Evolutionary conservation across 2,329 filamentous ascomycete genomes (phyloP), one percentile per base, ranked within the genome.

Genomic region (Monosporascus sp.): DNA sequence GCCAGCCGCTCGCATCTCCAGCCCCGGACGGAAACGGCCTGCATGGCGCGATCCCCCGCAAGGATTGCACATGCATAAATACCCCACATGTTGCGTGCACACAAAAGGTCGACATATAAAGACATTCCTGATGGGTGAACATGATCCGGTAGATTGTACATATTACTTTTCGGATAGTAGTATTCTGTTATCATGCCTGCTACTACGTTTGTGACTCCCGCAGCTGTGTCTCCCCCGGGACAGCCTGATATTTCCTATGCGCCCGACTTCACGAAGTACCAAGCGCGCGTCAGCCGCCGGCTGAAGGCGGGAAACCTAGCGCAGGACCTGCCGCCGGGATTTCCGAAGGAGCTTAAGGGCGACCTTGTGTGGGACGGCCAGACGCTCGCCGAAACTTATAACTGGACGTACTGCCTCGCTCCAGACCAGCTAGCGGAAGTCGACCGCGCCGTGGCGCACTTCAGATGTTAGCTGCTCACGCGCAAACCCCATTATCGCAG

Each of bases 191-290:
- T 42, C 27, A 56, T 58, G 51, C 39, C 49, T 5, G 61, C 62
- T 18, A 48, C 57, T 15, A 63, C 60, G 7, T 60, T 58, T 15
- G 56, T 61, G 9, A 61, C 62, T 20, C 60, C 61, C n/a, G 42
- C 56, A n/a, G 58, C 62, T 6, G 48, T 55, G 8, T 53, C 53
- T n/a, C 63, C 71, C 2, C 68, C 68, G 1, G 74, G 74, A 22
- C 80, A 83, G 59, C 82, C 82, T 0, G 81, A 85, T 57, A 85
- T 85, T 52, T 68, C 68, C 1, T 85, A 85, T 62, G 69, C 74
- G 1, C 82, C 82, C 0, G 71, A 83, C 55, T 70, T 71, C 44
- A 70, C 75, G 34, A 83, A 79, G 57, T 85, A 79, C 57, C 68
- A 77, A 27, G 74, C 74, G 2, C 74, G 82, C 5, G 70, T 70